phyloP scores from a whole-genome alignment of 805 yeast genomes.

The Tetrapisispora phaffii region DNA sequence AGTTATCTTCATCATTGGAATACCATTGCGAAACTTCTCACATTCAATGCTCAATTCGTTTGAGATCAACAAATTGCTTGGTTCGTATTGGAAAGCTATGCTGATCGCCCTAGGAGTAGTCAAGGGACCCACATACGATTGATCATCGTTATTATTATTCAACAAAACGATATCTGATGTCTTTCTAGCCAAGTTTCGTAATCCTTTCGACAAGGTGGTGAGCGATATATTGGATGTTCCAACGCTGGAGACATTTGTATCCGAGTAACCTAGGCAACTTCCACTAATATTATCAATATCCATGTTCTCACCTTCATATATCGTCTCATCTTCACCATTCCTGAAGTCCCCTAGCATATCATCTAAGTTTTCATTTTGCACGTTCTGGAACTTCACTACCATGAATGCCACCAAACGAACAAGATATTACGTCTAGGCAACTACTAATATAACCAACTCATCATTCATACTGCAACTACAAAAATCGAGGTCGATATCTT shows the following conservation, averaged over 20 bases:
- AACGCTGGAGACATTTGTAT: not conserved
- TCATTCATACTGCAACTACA: too few relatives aligned
- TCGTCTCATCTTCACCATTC: not conserved
- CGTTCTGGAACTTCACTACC: not conserved
- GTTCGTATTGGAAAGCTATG: slow-evolving; percentile 9
- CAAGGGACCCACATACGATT: slow-evolving; percentile 16
- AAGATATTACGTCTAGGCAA: not conserved
- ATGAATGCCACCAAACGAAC: not conserved
- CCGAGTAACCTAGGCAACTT: not conserved
- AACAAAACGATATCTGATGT: slow-evolving; percentile 9
- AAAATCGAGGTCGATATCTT: not conserved
- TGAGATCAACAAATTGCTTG: slow-evolving; percentile 5
- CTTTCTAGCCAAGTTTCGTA: slow-evolving; percentile 10
- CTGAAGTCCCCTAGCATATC: not conserved
- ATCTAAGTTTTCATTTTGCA: not conserved
- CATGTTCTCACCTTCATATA: not conserved
- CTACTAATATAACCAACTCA: not conserved
- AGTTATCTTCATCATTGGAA: slow-evolving; percentile 22
- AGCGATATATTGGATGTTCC: not conserved
- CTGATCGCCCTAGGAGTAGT: slow-evolving; percentile 17
- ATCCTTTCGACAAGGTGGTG: slow-evolving; percentile 3
- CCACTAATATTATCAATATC: not conserved
- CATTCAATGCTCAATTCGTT: slow-evolving; percentile 8
- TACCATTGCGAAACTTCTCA: slow-evolving; percentile 14
- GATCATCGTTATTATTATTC: not conserved